These are phyloP conservation scores for Cordyceps fumosorosea DNA, from an alignment of 2,329 filamentous ascomycete genomes.

Conservation along the genomic window DNA sequence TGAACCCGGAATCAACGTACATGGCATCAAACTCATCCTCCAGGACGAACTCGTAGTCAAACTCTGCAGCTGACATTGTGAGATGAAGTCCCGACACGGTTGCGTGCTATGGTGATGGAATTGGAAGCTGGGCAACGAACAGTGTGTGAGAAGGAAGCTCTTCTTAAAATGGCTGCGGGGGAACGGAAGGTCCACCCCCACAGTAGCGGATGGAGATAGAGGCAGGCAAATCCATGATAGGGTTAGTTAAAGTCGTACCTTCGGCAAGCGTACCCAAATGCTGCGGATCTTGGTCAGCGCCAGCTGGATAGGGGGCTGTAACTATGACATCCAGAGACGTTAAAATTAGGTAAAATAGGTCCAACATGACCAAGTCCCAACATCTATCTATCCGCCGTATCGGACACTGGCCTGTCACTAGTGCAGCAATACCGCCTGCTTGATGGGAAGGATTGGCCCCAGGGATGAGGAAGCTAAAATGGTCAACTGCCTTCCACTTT, in stretches of 20 bases:
- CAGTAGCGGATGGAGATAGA: neutral
- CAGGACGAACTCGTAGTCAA: slow-evolving; percentile 36
- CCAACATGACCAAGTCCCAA: neutral
- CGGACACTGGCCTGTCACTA: too few relatives aligned
- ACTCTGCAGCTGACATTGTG: slow-evolving; percentile 16
- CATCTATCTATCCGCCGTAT: neutral
- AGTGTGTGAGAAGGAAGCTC: neutral
- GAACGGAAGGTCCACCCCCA: neutral
- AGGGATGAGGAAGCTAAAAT: too few relatives aligned
- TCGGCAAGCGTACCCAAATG: neutral
- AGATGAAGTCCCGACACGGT: neutral
- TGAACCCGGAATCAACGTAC: slow-evolving; percentile 30
- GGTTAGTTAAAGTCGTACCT: neutral
- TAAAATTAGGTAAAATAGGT: neutral
- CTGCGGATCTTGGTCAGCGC: neutral
- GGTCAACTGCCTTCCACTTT: too few relatives aligned
- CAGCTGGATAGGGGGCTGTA: neutral
- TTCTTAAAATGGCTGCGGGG: neutral
- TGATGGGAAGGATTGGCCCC: too few relatives aligned
- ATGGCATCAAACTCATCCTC: slow-evolving; percentile 51
- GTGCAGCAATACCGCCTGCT: too few relatives aligned
- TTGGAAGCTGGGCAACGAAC: neutral
- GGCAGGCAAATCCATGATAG: slow-evolving; percentile 13
- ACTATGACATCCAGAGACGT: neutral
- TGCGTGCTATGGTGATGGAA: neutral